phyloP scores from a whole-genome alignment of 257 asterid genomes.

The Paraleonurus japonicus region DNA sequence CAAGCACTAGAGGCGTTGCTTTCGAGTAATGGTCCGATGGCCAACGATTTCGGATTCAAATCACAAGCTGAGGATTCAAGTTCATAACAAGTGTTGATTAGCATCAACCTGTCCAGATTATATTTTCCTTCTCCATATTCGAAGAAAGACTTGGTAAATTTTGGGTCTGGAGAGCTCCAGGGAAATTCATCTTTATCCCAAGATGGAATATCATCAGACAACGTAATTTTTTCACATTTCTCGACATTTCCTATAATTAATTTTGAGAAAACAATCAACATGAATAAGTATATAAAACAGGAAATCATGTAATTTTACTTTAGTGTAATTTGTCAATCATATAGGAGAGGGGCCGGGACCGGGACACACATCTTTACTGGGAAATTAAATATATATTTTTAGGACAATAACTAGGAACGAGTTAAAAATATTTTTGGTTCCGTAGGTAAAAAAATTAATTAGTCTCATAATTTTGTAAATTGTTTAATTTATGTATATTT shows the following conservation, averaged over 20 bases:
- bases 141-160: slow-evolving; percentile 24
- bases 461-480: no score
- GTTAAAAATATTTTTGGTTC: no score
- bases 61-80: slow-evolving; percentile 40
- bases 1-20: background rate
- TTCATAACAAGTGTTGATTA: slow-evolving; percentile 31
- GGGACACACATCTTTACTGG: no score
- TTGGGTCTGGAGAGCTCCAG: slow-evolving; percentile 25
- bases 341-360: no score
- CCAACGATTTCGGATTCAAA: slow-evolving; percentile 22
- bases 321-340: no score
- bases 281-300: no score
- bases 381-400: no score
- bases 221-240: slow-evolving; percentile 13
- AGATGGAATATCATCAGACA: slow-evolving; percentile 12
- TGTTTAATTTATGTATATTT: no score
- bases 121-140: background rate
- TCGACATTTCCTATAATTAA: slow-evolving; percentile 25
- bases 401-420: no score
- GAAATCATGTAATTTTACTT: no score
- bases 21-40: slow-evolving; percentile 41
- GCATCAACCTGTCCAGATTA: background rate
- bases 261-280: background rate
- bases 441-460: no score
- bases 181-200: slow-evolving; percentile 27